Base-by-base conservation (phyloP, 2,329 filamentous ascomycete genomes). In the Aspergillus sp. region DNA sequence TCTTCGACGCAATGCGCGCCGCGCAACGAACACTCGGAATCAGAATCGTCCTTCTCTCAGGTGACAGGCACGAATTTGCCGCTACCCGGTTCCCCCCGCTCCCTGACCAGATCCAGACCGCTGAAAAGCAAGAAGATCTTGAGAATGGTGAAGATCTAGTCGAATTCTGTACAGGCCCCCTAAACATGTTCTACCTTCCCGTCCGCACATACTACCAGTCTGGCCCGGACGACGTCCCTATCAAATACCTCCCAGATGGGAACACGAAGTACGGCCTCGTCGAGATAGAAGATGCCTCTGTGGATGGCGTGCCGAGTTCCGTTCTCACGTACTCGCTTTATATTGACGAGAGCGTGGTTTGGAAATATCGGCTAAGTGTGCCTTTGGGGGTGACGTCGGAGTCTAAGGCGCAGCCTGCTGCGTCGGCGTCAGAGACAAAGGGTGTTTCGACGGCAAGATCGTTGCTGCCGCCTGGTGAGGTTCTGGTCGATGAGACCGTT, bases 11-110 rank as follows among this genome's bases (percentile, higher is more conserved):
- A 2, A 96, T 97, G 85, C 98, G 95, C 92, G 88, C 90, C 60
- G 87, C 89, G 0, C 88, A 90, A n/a, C 79, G 84, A 12, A 75
- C 77, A 1, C 84, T 85, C 5, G 89, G 90, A 6, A 79, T 89
- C 5, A 90, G 93, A 22, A 87, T 98, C 7, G 82, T 96, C 3
- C 80, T 98, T 12, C 80, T 99, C 11, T 95, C 89, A 15, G 95
- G 95, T 1, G 95, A 99, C 69, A 83, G 95, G n/a, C 95, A 99
- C 70, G 95, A 99, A 73, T 98, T 98, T 73, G 95, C 90, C 2
- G 93, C 93, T 0, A 98, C 93, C 0, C 86, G 88, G 0, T 88
- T 87, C 66, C 84, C 84, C 8, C 82, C 56, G 83, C 13, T 76
- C 74, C 1, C 58, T 62, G 5, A 65, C 70, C 4, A 30, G 2